Percentiles rank a stretch among this genome's conserved stretches.
Evolutionary conservation across 306 rosid genomes (phyloP).

Genomic region (Trifolium subterraneum): DNA sequence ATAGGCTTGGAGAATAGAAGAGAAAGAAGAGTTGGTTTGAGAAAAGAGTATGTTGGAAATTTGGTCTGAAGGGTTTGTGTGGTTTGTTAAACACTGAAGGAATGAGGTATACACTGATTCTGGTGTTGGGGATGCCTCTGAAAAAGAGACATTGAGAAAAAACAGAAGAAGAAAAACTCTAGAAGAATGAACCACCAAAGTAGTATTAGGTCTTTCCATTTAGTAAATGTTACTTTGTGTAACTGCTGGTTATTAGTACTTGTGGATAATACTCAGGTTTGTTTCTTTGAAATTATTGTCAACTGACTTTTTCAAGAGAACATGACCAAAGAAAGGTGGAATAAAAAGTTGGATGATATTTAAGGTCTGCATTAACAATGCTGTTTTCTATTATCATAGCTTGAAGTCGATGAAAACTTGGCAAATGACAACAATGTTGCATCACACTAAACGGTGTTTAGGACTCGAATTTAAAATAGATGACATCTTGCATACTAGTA

Average conservation of each 20-base stretch:
- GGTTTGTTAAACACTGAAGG: slow-evolving; percentile 56
- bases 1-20: slow-evolving; percentile 69
- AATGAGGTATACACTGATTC: slow-evolving; percentile 56
- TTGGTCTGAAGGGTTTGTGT: slow-evolving; percentile 39
- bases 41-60: slow-evolving; percentile 49
- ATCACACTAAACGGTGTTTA: background rate
- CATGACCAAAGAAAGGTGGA: background rate
- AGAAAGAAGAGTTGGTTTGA: slow-evolving; percentile 52
- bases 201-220: slow-evolving; percentile 31
- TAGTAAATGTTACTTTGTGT: background rate
- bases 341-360: background rate
- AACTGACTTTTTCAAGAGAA: background rate
- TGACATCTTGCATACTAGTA: no score
- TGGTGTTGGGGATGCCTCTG: slow-evolving; percentile 38
- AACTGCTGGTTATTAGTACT: background rate
- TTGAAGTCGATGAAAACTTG: background rate
- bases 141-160: slow-evolving; percentile 33
- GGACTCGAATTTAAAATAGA: background rate
- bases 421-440: background rate
- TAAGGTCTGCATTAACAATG: no score
- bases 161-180: slow-evolving; percentile 19
- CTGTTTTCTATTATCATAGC: background rate
- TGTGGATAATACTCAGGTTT: background rate
- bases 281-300: background rate
- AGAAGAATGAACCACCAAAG: slow-evolving; percentile 7